Base-by-base conservation (phyloP, 2,329 filamentous ascomycete genomes). In the Xylariaceae sp. region DNA sequence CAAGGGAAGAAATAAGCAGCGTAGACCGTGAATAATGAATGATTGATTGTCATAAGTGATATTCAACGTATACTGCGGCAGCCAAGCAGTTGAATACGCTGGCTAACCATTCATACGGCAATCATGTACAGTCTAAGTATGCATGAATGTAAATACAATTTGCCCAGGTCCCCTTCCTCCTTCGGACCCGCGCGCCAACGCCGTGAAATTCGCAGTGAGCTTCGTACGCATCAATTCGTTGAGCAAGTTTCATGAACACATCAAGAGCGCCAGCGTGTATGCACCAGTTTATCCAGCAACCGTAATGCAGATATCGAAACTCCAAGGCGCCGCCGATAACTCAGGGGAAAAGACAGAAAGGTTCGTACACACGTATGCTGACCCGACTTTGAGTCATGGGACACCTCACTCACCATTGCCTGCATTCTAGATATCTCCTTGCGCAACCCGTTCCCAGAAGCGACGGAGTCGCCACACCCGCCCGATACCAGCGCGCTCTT, bases 391-490 rank as follows among this genome's bases (percentile, higher is more conserved):
- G 18, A 42, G 9, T 19, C 18, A 7, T 9, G 36, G 34, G 29
- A 3, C 19, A 7, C 16, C 15, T 3, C n/a, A 45, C 50, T 42
- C 39, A 54, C 47, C 45, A 5, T 40, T 18, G 2, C 42, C 18
- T 15, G 8, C 1, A 7, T 7, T 49, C 36, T 54, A 54, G 10
- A 44, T 45, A 44, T 41, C 42, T 21, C 74, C 76, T 15, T 69
- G 68, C 1, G 76, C 75, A 32, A 87, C 72, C 19, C 76, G 74
- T 69, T 88, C 86, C 84, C 85, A 89, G 64, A 86, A 88, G 56
- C 76, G 75, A 63, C 78, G 79, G 53, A 89, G 66, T 19, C 79
- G 76, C 76, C 83, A 81, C 6, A 87, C 84, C 40, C 79, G 71
- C 2, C 81, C 80, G 0, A 81, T 68, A 0, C 80, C 79, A 0